phyloP scores from a whole-genome alignment of 176 grass and related monocot species.

The Eleusine indica region DNA sequence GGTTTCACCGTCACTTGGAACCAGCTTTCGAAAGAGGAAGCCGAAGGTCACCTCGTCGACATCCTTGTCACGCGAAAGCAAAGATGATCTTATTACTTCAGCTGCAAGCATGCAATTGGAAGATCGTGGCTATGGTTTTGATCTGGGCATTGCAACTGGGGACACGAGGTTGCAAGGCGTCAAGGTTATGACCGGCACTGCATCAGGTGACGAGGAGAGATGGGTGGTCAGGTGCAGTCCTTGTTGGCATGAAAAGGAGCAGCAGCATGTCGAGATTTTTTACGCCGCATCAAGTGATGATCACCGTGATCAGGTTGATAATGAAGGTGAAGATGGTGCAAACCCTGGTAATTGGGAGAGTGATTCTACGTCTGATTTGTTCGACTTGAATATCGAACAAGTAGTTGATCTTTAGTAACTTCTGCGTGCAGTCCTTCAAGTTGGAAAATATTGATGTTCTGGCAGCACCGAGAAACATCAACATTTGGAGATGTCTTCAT shows the following conservation, averaged over 20 bases:
- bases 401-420: neutral
- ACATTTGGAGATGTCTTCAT: too few species aligned
- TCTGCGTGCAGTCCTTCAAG: neutral
- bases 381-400: constrained; percentile 42
- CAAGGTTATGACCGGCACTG: constrained; percentile 28
- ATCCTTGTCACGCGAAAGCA: neutral
- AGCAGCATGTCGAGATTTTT: neutral
- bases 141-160: constrained; percentile 28
- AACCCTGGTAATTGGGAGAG: constrained; percentile 2
- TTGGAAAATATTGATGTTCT: too few species aligned
- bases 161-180: constrained; percentile 48
- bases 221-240: constrained; percentile 46
- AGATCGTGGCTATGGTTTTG: neutral
- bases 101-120: neutral
- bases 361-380: constrained; percentile 47
- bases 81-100: neutral
- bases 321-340: neutral
- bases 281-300: neutral
- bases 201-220: constrained; percentile 15
- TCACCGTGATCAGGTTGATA: neutral
- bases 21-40: constrained; percentile 13
- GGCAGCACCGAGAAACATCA: too few species aligned
- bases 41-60: neutral
- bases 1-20: neutral
- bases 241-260: neutral